These are phyloP conservation scores for Solanum neorickii DNA, from an alignment of 257 asterid species.

Conservation along the genomic window DNA sequence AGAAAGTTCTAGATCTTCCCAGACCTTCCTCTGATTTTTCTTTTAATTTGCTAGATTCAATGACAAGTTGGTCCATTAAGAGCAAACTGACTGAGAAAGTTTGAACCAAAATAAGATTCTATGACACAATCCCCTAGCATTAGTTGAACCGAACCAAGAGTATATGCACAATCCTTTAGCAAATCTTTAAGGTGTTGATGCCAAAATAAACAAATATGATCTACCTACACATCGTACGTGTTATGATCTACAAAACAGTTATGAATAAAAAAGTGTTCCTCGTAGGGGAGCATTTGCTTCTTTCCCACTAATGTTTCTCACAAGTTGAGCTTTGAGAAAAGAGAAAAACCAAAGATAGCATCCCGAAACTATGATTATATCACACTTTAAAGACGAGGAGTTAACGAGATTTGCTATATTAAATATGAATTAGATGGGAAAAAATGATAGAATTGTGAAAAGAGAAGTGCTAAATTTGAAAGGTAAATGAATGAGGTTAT, in stretches of 20 bases:
- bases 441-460: not conserved
- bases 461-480: not conserved
- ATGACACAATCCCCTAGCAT: not conserved
- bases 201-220: not conserved
- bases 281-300: not conserved
- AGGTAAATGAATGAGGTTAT: not conserved
- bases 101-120: not conserved
- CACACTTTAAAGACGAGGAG: not conserved
- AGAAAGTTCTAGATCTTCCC: not conserved
- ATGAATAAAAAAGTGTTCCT: not conserved
- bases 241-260: not conserved
- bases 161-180: not conserved
- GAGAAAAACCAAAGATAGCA: not conserved
- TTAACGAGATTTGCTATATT: not conserved
- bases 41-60: not conserved
- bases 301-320: not conserved
- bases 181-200: not conserved
- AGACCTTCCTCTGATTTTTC: not conserved
- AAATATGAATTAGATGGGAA: not conserved
- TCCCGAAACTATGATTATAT: not conserved
- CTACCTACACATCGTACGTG: not conserved
- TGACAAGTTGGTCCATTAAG: not conserved
- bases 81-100: not conserved
- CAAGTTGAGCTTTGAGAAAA: not conserved
- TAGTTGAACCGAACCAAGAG: not conserved